Conservation (phyloP, 768 basidiomycete species). For the Paxillus ammoniavirescens region DNA sequence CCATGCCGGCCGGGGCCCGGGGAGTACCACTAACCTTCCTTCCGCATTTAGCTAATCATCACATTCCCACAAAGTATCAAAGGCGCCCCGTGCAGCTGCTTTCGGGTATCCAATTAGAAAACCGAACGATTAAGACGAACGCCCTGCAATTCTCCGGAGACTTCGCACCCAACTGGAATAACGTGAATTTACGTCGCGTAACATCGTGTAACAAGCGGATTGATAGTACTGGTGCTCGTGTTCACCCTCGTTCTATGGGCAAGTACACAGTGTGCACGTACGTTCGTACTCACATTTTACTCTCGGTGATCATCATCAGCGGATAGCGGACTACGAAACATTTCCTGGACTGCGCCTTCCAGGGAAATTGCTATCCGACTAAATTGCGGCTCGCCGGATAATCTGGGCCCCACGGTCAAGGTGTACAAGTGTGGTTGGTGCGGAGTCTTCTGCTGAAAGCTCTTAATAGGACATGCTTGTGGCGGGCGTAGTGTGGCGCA, state of each 20-base stretch:
- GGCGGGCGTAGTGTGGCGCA: not conserved
- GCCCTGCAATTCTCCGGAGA: not conserved
- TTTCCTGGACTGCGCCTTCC: not conserved
- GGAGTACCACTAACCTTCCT: no score
- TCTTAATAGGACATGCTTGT: not conserved
- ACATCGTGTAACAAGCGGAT: not conserved
- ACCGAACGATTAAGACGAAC: not conserved
- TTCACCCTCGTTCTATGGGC: slow-evolving; percentile 18
- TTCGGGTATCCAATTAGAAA: not conserved
- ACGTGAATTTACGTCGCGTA: slow-evolving; percentile 6
- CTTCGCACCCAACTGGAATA: slow-evolving; percentile 3
- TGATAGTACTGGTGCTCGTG: slow-evolving; percentile 11
- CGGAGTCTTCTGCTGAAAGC: slow-evolving; percentile 6
- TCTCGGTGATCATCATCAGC: not conserved
- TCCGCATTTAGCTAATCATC: no score
- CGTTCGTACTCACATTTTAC: slow-evolving; percentile 13
- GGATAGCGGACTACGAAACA: not conserved
- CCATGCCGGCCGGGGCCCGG: not conserved
- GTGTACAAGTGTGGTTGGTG: slow-evolving; percentile 15
- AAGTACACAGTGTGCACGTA: slow-evolving; percentile 20
- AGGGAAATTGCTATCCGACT: slow-evolving; percentile 11
- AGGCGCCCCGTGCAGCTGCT: no score
- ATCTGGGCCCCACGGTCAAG: not conserved
- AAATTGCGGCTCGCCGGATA: not conserved
- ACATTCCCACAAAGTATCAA: no score